A percentile compares a stretch with the other conserved stretches of the same genome.
phyloP scores from a whole-genome alignment of 805 yeast genomes.

The Metschnikowia arizonensis region DNA sequence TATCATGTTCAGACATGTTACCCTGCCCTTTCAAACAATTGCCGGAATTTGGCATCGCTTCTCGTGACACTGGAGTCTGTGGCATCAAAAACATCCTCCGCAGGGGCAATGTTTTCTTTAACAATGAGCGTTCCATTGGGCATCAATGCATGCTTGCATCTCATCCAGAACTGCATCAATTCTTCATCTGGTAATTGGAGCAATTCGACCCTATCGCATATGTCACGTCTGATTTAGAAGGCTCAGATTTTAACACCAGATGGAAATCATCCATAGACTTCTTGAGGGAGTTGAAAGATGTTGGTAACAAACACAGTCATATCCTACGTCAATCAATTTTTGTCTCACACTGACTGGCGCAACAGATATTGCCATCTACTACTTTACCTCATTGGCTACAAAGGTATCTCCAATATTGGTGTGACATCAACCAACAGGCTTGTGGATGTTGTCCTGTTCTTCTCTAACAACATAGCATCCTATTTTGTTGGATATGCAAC shows the following conservation, averaged over 20 bases:
- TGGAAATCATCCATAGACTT: conserved; percentile 92
- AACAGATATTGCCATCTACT: conserved; percentile 78
- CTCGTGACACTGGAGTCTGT: conserved; percentile 79
- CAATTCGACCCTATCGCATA: conserved; percentile 90
- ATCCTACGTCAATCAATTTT: conserved; percentile 64
- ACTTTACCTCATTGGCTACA: conserved; percentile 86
- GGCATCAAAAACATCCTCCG: conserved; percentile 63
- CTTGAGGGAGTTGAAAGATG: conserved; percentile 74
- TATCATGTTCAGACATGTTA: conserved; percentile 71
- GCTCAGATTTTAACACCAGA: conserved; percentile 89
- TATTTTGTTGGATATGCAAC: conserved; percentile 65
- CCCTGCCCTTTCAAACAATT: conserved; percentile 70
- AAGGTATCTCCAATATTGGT: conserved; percentile 83
- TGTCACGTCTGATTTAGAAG: conserved; percentile 90
- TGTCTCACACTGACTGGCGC: conserved; percentile 64
- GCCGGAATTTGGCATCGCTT: conserved; percentile 73
- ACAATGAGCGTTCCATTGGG: conserved; percentile 78
- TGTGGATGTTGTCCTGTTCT: conserved; percentile 84
- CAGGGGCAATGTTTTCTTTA: conserved; percentile 81
- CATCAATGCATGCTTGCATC: conserved; percentile 63
- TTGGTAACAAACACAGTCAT: conserved; percentile 71
- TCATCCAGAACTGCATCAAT: conserved; percentile 63
- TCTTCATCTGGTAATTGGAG: conserved; percentile 83
- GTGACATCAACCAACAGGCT: conserved; percentile 80
- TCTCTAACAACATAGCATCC: conserved; percentile 72